phyloP scores from a whole-genome alignment of 2,329 filamentous ascomycete species.

The Xylariaceae sp. region DNA sequence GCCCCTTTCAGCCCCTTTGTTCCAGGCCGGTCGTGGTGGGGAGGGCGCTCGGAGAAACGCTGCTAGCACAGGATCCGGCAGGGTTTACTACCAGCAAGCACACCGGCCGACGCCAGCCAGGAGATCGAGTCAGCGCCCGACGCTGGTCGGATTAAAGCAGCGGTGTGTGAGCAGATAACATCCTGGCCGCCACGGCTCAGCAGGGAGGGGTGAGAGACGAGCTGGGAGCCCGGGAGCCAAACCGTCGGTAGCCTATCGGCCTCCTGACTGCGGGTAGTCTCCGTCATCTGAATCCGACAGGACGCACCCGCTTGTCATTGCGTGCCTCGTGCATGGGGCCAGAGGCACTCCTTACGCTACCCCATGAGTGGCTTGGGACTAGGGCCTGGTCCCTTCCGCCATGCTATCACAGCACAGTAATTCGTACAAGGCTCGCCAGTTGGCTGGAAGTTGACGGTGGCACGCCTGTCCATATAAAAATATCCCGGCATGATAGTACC shows the following conservation, averaged over 20 bases:
- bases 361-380: no score
- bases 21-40: constrained; percentile 16
- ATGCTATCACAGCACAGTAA: no score
- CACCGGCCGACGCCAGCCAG: constrained; percentile 11
- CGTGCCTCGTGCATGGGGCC: constrained; percentile 24
- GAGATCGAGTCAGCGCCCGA: constrained; percentile 8
- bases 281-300: constrained; percentile 23
- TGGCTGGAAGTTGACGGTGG: no score
- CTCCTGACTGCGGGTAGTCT: no score
- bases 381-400: no score
- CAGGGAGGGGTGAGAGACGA: no score
- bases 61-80: constrained; percentile 10
- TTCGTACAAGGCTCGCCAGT: no score
- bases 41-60: constrained; percentile 13
- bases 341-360: no score
- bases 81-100: constrained; percentile 15
- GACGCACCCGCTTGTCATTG: constrained; percentile 22
- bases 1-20: constrained; percentile 13
- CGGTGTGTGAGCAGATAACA: constrained; percentile 23
- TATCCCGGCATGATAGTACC: no score
- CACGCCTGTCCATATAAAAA: no score
- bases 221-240: constrained; percentile 14
- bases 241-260: constrained; percentile 23
- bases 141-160: constrained; percentile 16
- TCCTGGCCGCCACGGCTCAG: constrained; percentile 11